These are phyloP conservation scores for Ophiostoma himal-ulmi DNA, from an alignment of 2,329 filamentous ascomycete species.

Conservation along the genomic window DNA sequence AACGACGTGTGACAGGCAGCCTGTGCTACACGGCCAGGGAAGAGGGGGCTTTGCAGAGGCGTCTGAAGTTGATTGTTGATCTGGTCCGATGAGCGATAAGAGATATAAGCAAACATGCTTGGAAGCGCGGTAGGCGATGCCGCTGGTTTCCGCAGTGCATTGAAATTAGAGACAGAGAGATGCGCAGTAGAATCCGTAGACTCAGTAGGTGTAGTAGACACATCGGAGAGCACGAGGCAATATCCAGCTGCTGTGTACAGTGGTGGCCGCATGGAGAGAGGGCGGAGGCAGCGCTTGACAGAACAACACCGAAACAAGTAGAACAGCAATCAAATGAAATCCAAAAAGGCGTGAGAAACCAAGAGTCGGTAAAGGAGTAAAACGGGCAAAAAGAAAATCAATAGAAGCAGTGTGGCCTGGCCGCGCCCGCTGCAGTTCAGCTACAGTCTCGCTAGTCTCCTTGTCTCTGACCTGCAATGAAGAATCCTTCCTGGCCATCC, in stretches of 20 bases:
- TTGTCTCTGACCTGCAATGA: neutral
- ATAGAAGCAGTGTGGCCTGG: no score
- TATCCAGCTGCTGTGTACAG: no score
- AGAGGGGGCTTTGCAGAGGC: neutral
- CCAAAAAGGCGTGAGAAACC: neutral
- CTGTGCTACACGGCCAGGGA: neutral
- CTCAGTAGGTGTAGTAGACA: no score
- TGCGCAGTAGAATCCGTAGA: no score
- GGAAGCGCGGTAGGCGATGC: neutral
- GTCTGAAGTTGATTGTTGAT: neutral
- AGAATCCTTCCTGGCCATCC: neutral
- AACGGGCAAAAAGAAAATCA: no score
- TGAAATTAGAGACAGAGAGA: neutral
- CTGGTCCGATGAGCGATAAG: neutral
- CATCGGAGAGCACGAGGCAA: no score
- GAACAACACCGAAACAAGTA: no score
- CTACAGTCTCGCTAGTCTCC: neutral
- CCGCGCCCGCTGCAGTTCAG: no score
- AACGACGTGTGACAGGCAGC: neutral
- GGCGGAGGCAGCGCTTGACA: no score
- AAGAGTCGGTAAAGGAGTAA: neutral
- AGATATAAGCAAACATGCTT: neutral
- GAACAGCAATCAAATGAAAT: neutral
- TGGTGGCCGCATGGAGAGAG: no score
- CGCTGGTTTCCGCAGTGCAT: neutral